Percentiles rank a stretch among this genome's conserved stretches.
phyloP scores from a whole-genome alignment of 345 rosid genomes.

The Fremontodendron californicum region DNA sequence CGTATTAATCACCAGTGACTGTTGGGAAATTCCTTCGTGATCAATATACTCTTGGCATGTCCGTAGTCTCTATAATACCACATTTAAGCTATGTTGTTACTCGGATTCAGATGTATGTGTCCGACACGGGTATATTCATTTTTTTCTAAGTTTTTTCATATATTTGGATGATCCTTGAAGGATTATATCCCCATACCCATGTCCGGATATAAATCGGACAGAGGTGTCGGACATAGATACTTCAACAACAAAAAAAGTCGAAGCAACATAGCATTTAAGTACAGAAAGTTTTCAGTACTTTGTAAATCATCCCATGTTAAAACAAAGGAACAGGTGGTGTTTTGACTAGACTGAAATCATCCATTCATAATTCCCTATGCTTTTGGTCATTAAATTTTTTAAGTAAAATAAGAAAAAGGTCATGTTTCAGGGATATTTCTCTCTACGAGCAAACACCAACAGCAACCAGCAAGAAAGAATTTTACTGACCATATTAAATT shows the following conservation, averaged over 20 bases:
- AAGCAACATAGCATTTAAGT: too few relatives aligned
- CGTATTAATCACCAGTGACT: constrained; percentile 68
- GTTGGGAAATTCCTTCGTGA: constrained; percentile 80
- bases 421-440: neutral
- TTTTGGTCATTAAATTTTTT: neutral
- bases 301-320: neutral
- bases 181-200: too few relatives aligned
- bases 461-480: neutral
- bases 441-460: neutral
- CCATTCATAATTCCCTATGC: neutral
- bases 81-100: too few relatives aligned
- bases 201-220: too few relatives aligned
- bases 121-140: too few relatives aligned
- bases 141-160: too few relatives aligned
- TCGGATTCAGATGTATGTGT: too few relatives aligned
- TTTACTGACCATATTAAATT: neutral
- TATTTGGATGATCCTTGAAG: too few relatives aligned
- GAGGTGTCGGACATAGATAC: too few relatives aligned
- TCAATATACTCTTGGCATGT: constrained; percentile 85
- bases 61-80: constrained; percentile 58
- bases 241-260: too few relatives aligned
- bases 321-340: neutral
- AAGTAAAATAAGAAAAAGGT: neutral
- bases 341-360: neutral
- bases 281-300: constrained; percentile 6